Percentiles rank a stretch among this genome's conserved stretches.
Evolutionary conservation across 495 filamentous ascomycete genomes (phyloP).

Genomic region (Jackrogersella multiformis): DNA sequence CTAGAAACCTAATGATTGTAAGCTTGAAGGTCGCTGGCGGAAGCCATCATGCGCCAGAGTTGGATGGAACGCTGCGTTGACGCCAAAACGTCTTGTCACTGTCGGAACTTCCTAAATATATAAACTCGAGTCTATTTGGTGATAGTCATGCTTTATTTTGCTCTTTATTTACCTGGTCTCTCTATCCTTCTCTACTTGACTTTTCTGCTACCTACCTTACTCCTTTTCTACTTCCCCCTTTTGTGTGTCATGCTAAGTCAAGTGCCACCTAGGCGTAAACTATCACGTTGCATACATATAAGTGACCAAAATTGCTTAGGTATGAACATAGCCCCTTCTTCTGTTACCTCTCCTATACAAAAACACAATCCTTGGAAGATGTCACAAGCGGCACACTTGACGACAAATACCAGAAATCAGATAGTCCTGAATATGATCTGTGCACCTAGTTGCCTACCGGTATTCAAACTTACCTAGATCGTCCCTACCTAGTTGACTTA

Average conservation of each 20-base stretch:
- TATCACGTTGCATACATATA: neutral
- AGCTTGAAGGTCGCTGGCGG: too few species aligned
- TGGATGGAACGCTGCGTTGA: neutral
- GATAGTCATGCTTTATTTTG: neutral
- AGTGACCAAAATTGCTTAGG: neutral
- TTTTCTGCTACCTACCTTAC: neutral
- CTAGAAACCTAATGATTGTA: too few species aligned
- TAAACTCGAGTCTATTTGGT: neutral
- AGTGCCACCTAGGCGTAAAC: neutral
- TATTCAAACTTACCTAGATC: neutral
- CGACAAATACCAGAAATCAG: neutral
- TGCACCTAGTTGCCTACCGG: neutral
- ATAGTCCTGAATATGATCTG: neutral
- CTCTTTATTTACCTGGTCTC: neutral
- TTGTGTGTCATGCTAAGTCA: neutral
- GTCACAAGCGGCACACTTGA: neutral
- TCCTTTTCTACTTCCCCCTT: too few species aligned
- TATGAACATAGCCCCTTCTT: neutral
- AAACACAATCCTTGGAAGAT: neutral
- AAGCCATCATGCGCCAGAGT: too few species aligned
- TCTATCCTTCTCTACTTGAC: neutral
- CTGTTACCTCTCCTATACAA: neutral
- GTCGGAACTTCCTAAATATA: neutral
- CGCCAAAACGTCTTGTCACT: neutral
- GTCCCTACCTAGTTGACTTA: neutral